Evolutionary conservation across 176 grass and related monocot genomes (phyloP).

Genomic region (Puya raimondii): DNA sequence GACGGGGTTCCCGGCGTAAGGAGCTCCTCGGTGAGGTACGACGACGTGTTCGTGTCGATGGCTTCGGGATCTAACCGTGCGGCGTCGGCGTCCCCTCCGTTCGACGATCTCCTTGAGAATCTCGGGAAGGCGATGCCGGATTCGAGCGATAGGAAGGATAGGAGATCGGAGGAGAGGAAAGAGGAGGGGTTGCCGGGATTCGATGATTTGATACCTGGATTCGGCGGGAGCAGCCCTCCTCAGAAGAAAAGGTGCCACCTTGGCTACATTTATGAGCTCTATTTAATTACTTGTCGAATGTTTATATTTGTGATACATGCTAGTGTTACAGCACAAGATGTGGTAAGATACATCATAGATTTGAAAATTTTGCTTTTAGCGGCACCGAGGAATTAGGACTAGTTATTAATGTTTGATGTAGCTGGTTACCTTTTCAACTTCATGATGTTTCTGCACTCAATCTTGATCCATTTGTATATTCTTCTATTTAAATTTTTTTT

Average conservation of each 20-base stretch:
- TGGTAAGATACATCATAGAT: too few relatives aligned
- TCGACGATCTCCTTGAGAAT: conserved; percentile 60
- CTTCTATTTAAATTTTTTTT: too few relatives aligned
- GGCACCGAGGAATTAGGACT: too few relatives aligned
- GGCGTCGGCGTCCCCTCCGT: conserved; percentile 27
- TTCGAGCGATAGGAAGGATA: neutral
- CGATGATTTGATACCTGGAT: conserved; percentile 80
- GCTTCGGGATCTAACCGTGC: conserved; percentile 9
- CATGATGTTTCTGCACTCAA: too few relatives aligned
- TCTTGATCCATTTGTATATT: too few relatives aligned
- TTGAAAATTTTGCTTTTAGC: too few relatives aligned
- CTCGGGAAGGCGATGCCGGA: conserved; percentile 31
- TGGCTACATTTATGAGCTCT: neutral
- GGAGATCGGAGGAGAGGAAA: conserved; percentile 25
- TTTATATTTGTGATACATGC: too few relatives aligned
- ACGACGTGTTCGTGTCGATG: conserved; percentile 42
- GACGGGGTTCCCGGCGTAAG: conserved; percentile 35
- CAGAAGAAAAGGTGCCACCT: conserved; percentile 30
- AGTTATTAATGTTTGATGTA: too few relatives aligned
- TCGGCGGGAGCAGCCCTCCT: conserved; percentile 33
- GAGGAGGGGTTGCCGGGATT: conserved; percentile 28
- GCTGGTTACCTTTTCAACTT: too few relatives aligned
- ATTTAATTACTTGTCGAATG: conserved; percentile 19
- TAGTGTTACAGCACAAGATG: too few relatives aligned
- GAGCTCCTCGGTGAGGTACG: conserved; percentile 32